A percentile compares a stretch with the other conserved stretches of the same genome.
Conservation (phyloP, 345 rosid genomes). For the Melastoma malabathricum region DNA sequence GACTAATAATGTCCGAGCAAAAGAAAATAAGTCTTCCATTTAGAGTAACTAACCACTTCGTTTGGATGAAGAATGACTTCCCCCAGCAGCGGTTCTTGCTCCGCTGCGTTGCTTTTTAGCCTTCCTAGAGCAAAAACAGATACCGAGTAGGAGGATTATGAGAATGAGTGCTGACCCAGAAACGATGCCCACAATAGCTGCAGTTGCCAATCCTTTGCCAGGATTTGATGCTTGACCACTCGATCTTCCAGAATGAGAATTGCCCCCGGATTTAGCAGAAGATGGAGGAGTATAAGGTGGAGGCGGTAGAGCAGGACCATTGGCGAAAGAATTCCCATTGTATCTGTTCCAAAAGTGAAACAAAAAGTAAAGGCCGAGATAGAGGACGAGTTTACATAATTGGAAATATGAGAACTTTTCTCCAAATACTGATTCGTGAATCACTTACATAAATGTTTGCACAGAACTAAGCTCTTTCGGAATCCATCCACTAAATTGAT, state of each 20-base stretch:
- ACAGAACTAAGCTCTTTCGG: conserved; percentile 61
- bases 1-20: too few relatives aligned
- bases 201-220: conserved; percentile 37
- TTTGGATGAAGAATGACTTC: conserved; percentile 11
- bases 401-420: background rate
- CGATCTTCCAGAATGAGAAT: conserved; percentile 30
- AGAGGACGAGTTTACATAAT: background rate
- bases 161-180: conserved; percentile 45
- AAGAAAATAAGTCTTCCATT: too few relatives aligned
- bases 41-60: conserved; percentile 5
- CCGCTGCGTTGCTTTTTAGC: conserved; percentile 1
- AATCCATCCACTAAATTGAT: conserved; percentile 82
- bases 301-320: conserved; percentile 64
- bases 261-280: conserved; percentile 34
- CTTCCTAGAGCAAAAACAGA: conserved; percentile 30
- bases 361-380: conserved; percentile 1
- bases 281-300: conserved; percentile 52
- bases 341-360: conserved; percentile 41
- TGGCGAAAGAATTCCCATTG: conserved; percentile 73
- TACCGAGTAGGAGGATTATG: conserved; percentile 31
- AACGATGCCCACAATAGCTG: conserved; percentile 55
- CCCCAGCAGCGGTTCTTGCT: conserved; percentile 7
- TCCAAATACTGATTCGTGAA: background rate
- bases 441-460: conserved; percentile 55
- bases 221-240: conserved; percentile 32